Evolutionary conservation across 192 early-diverging fungal genomes (phyloP).

Genomic region (Backusella macrospora): DNA sequence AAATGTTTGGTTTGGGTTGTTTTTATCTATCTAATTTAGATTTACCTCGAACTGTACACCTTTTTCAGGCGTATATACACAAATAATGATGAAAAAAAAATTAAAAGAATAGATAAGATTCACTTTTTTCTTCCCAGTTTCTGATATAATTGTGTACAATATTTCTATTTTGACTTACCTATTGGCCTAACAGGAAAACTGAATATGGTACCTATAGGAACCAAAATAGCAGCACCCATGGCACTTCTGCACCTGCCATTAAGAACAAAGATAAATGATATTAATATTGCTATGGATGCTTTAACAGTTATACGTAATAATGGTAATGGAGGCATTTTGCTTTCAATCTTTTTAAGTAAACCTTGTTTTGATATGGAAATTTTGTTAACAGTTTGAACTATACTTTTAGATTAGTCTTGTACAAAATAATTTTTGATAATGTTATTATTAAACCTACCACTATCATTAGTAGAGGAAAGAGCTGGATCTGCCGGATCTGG

Average conservation of each 20-base stretch:
- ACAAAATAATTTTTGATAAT: not conserved
- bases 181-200: constrained; percentile 29
- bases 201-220: constrained; percentile 21
- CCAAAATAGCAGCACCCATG: constrained; percentile 21
- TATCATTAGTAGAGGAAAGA: not conserved
- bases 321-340: constrained; percentile 12
- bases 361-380: not conserved
- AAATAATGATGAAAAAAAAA: not conserved
- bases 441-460: not conserved
- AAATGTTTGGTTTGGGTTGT: not conserved
- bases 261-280: constrained; percentile 21
- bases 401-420: not conserved
- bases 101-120: not conserved
- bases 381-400: not conserved
- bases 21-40: not conserved
- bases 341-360: not conserved
- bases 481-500: not conserved
- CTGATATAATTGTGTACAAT: not conserved
- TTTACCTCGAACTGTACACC: constrained; percentile 36
- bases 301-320: constrained; percentile 24
- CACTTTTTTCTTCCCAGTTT: not conserved
- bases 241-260: not conserved
- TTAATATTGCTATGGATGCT: constrained; percentile 26
- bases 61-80: not conserved
- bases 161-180: not conserved